phyloP scores from a whole-genome alignment of 176 grass and related monocot species.

The Carex pumila region DNA sequence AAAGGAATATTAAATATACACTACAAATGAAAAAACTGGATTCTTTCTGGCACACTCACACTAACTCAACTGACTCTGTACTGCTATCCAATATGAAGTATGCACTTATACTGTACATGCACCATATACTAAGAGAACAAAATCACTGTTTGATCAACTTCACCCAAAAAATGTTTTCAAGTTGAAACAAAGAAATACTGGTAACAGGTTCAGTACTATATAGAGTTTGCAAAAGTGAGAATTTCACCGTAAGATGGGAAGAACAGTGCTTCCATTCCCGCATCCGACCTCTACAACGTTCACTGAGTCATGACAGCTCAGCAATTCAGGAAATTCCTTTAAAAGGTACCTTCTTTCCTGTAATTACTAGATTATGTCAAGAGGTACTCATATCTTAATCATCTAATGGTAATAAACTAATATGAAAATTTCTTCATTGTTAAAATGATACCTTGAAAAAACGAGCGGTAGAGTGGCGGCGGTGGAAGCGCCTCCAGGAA shows the following conservation, averaged over 20 bases:
- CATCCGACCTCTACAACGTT: constrained; percentile 83
- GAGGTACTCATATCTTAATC: neutral
- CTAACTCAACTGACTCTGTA: neutral
- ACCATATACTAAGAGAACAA: neutral
- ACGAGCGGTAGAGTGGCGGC: constrained; percentile 54
- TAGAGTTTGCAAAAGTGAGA: neutral
- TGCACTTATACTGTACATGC: neutral
- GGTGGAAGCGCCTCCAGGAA: constrained; percentile 86
- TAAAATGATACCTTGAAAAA: constrained; percentile 66
- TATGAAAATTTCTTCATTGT: neutral
- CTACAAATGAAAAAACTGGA: neutral
- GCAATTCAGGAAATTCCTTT: constrained; percentile 87
- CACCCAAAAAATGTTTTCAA: neutral
- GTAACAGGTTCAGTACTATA: neutral
- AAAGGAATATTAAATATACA: constrained; percentile 3
- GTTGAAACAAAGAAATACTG: neutral
- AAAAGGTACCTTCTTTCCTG: constrained; percentile 92
- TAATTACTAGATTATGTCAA: neutral
- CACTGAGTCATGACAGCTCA: constrained; percentile 22
- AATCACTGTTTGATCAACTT: neutral
- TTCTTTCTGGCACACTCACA: neutral
- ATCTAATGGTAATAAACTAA: neutral
- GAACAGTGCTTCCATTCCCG: constrained; percentile 74
- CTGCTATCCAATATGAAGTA: neutral
- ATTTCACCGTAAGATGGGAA: constrained; percentile 41